Percentiles rank a stretch among this genome's conserved stretches.
phyloP scores from a whole-genome alignment of 345 rosid species.

The Lumnitzera racemosa region DNA sequence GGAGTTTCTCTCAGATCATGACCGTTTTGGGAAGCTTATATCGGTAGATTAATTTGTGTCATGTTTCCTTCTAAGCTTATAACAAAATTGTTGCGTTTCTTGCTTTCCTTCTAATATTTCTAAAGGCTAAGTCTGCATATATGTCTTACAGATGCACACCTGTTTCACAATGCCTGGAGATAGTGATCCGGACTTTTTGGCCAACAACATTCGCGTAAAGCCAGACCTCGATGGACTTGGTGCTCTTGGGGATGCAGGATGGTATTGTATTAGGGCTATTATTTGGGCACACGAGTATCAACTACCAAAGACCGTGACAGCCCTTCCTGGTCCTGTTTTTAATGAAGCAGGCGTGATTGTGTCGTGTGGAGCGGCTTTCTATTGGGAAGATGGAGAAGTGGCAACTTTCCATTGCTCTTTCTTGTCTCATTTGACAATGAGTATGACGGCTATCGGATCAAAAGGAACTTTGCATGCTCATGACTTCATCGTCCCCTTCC shows the following conservation, averaged over 20 bases:
- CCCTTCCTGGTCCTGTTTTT: constrained; percentile 36
- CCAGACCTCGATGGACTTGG: constrained; percentile 83
- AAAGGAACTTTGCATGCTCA: constrained; percentile 52
- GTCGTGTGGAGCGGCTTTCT: constrained; percentile 60
- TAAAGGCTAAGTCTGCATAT: too few species aligned
- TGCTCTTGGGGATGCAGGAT: constrained; percentile 80
- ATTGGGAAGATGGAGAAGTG: constrained; percentile 56
- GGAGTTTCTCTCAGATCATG: constrained; percentile 36
- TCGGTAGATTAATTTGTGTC: constrained; percentile 20
- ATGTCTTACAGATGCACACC: constrained; percentile 39
- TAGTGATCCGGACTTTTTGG: constrained; percentile 36
- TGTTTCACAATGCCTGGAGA: constrained; percentile 43
- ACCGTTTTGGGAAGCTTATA: constrained; percentile 51
- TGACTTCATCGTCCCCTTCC: constrained; percentile 59
- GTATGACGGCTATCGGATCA: constrained; percentile 58
- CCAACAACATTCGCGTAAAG: constrained; percentile 63
- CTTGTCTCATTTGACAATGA: constrained; percentile 64
- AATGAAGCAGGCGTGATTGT: constrained; percentile 60
- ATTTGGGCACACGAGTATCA: constrained; percentile 52
- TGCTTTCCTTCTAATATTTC: not conserved
- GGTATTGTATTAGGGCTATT: constrained; percentile 63
- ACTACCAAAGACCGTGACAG: constrained; percentile 51
- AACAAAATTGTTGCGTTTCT: too few species aligned
- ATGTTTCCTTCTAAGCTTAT: too few species aligned
- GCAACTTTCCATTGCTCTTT: constrained; percentile 74